Percentiles rank a stretch among this genome's conserved stretches.
Evolutionary conservation across 192 early-diverging fungal genomes (phyloP).

Genomic region (Entomortierella parvispora): DNA sequence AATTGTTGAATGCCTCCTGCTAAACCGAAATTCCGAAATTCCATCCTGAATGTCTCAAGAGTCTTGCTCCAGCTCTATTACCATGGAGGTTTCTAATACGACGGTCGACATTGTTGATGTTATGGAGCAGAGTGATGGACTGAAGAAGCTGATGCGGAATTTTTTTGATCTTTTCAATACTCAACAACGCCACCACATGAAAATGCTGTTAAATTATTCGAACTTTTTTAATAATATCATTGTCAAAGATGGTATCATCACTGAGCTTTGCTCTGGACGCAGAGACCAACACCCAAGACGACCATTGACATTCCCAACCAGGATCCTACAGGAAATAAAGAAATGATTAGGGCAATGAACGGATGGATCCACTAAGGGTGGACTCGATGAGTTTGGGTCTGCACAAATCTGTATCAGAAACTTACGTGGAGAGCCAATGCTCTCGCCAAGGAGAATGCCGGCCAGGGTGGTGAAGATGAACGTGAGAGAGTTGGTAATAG

Average conservation of each 20-base stretch:
- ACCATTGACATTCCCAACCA: conserved; percentile 76
- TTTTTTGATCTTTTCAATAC: too few species aligned
- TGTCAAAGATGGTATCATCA: too few species aligned
- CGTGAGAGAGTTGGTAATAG: conserved; percentile 91
- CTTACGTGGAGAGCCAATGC: conserved; percentile 70
- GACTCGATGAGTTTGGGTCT: too few species aligned
- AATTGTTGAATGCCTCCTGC: too few species aligned
- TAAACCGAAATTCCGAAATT: too few species aligned
- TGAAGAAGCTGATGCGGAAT: too few species aligned
- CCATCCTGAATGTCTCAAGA: too few species aligned
- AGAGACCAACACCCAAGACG: conserved; percentile 74
- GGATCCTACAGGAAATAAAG: conserved; percentile 54
- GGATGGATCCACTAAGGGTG: too few species aligned
- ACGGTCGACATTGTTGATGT: conserved; percentile 47
- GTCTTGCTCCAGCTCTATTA: too few species aligned
- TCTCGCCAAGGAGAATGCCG: conserved; percentile 83
- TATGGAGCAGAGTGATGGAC: background rate
- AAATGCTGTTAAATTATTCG: too few species aligned
- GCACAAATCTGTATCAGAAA: background rate
- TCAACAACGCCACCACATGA: conserved; percentile 19
- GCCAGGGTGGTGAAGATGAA: conserved; percentile 88
- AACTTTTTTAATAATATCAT: too few species aligned
- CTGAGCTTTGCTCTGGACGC: conserved; percentile 62
- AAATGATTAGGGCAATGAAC: background rate
- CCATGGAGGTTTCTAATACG: conserved; percentile 66